These are phyloP conservation scores for Mimosa bimucronata DNA, from an alignment of 306 rosid species.

Conservation along the genomic window DNA sequence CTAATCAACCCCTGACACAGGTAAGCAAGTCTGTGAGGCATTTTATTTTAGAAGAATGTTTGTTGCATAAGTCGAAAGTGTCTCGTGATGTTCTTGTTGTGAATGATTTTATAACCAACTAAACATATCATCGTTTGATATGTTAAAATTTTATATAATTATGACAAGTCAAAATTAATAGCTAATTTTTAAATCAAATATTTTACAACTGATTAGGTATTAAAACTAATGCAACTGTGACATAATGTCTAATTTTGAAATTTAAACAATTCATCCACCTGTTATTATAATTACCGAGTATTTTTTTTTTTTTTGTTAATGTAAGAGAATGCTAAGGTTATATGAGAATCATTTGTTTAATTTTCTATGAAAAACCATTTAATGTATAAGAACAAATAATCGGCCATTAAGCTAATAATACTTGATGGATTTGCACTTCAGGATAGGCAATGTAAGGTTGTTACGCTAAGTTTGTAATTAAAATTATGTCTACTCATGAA, in stretches of 20 bases:
- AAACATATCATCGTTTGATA: neutral
- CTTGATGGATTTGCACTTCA: neutral
- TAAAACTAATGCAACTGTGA: neutral
- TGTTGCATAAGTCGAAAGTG: conserved; percentile 40
- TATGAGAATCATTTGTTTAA: neutral
- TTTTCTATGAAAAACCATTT: neutral
- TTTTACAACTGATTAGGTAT: neutral
- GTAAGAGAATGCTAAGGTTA: neutral
- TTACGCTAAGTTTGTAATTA: neutral
- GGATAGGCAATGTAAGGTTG: neutral
- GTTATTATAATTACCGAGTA: neutral
- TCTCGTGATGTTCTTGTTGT: neutral
- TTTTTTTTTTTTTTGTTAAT: neutral
- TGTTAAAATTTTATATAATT: neutral
- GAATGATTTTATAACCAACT: neutral
- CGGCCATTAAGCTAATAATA: neutral
- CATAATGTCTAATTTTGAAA: neutral
- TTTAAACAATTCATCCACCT: neutral
- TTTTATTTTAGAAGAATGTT: conserved; percentile 32
- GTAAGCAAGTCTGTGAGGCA: conserved; percentile 50
- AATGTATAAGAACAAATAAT: neutral
- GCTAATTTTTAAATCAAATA: neutral
- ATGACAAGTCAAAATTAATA: neutral
- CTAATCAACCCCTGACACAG: conserved; percentile 78
- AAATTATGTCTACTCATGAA: neutral